Evolutionary conservation across 2,329 filamentous ascomycete genomes (phyloP).

Genomic region (Lecanicillium sp.): DNA sequence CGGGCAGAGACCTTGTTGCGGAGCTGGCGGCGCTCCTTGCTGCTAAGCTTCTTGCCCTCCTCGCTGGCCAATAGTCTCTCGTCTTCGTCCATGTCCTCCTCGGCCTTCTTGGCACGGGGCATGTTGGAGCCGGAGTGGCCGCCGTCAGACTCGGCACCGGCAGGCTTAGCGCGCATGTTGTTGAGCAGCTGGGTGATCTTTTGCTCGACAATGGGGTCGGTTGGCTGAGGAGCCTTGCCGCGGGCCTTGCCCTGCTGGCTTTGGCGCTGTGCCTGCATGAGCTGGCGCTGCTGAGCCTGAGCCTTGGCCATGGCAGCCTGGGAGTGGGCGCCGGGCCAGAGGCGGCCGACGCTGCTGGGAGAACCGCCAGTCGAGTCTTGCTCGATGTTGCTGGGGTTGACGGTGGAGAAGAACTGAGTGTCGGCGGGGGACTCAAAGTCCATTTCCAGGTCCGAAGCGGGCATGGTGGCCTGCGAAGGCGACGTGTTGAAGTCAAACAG

Average conservation of each 20-base stretch:
- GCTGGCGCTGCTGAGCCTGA: slow-evolving; percentile 60
- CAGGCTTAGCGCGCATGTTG: slow-evolving; percentile 75
- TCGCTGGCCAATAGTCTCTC: slow-evolving; percentile 91
- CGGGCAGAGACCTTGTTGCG: slow-evolving; percentile 98
- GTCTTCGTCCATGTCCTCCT: slow-evolving; percentile 98
- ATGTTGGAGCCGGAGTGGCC: slow-evolving; percentile 56
- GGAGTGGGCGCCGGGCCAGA: slow-evolving; percentile 92
- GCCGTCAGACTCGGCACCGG: slow-evolving; percentile 36
- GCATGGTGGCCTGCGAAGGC: slow-evolving; percentile 52
- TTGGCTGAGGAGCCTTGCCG: slow-evolving; percentile 41
- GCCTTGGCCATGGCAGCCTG: slow-evolving; percentile 75
- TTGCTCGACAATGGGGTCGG: slow-evolving; percentile 74
- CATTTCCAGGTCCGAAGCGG: slow-evolving; percentile 60
- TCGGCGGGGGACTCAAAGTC: slow-evolving; percentile 37
- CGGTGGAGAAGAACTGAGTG: slow-evolving; percentile 54
- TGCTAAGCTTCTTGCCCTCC: slow-evolving; percentile 97
- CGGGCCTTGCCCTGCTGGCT: slow-evolving; percentile 36
- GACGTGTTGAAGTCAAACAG: slow-evolving; percentile 67
- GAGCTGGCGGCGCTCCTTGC: slow-evolving; percentile 94
- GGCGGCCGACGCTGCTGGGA: slow-evolving; percentile 55
- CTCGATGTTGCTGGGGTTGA: slow-evolving; percentile 70
- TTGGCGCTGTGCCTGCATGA: slow-evolving; percentile 42
- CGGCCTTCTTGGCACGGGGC: slow-evolving; percentile 76
- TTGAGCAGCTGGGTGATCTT: slow-evolving; percentile 89
- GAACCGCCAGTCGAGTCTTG: slow-evolving; percentile 42